Conservation (phyloP, 345 rosid genomes). For the Cardamine resedifolia region DNA sequence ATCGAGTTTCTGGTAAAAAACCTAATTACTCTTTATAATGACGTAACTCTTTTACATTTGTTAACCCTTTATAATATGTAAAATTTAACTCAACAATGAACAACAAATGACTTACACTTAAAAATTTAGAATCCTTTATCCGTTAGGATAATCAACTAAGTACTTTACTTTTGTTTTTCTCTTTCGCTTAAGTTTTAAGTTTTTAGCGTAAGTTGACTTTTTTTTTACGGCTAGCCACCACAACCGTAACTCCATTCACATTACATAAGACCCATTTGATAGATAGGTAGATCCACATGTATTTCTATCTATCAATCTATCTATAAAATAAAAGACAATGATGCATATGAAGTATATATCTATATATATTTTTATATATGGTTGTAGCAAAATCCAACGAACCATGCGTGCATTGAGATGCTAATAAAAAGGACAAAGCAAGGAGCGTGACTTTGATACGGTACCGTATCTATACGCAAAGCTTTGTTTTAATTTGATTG, state of each 20-base stretch:
- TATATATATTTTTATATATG: too few species aligned
- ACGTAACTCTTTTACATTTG: not conserved
- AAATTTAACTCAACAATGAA: not conserved
- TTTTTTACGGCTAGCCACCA: constrained; percentile 23
- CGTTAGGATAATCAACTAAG: not conserved
- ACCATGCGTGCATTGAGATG: constrained; percentile 37
- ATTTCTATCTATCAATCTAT: not conserved
- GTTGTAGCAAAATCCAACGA: constrained; percentile 24
- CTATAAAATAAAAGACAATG: not conserved
- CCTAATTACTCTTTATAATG: not conserved
- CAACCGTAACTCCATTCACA: constrained; percentile 34
- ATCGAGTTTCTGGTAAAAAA: constrained; percentile 62
- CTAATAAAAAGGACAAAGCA: constrained; percentile 34
- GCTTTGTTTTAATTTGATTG: constrained; percentile 22
- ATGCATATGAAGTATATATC: not conserved
- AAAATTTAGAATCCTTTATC: not conserved
- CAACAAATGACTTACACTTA: not conserved
- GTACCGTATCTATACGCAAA: constrained; percentile 38
- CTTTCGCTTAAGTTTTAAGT: constrained; percentile 31
- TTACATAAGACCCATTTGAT: constrained; percentile 1
- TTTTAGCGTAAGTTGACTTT: constrained; percentile 36
- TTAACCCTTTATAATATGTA: not conserved
- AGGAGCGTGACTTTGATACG: constrained; percentile 41
- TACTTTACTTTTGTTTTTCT: not conserved
- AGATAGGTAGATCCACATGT: constrained; percentile 25